Conservation (phyloP, 768 basidiomycete genomes). For the Pleurotus cornucopiae region DNA sequence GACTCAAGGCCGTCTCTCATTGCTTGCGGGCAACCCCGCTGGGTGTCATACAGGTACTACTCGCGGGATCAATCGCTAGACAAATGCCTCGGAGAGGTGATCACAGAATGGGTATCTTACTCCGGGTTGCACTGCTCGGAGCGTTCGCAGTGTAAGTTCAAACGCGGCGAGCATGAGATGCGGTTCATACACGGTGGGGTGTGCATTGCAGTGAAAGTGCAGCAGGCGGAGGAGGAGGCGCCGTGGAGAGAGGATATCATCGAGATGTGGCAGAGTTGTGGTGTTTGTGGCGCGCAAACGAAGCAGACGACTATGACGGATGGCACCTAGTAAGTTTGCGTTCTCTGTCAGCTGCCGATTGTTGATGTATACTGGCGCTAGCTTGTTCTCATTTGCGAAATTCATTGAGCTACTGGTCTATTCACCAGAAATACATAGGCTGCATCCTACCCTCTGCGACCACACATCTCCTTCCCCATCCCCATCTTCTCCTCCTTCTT, state of each 20-base stretch:
- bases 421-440: constrained; percentile 29
- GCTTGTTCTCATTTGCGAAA: constrained; percentile 54
- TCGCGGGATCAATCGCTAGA: constrained; percentile 27
- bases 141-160: constrained; percentile 26
- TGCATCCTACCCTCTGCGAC: constrained; percentile 40
- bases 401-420: constrained; percentile 52
- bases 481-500: constrained; percentile 28
- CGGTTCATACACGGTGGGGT: constrained; percentile 37
- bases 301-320: constrained; percentile 33
- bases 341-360: background rate
- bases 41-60: constrained; percentile 51
- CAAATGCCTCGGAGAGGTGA: constrained; percentile 37
- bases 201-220: constrained; percentile 23
- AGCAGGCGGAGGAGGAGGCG: constrained; percentile 10
- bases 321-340: constrained; percentile 45
- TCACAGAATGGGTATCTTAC: constrained; percentile 26
- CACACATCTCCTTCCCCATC: constrained; percentile 35
- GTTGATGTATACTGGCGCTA: constrained; percentile 13
- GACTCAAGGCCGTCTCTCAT: background rate
- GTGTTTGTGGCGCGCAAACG: constrained; percentile 37
- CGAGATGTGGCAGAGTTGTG: constrained; percentile 47
- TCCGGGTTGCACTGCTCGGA: constrained; percentile 31
- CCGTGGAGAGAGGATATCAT: constrained; percentile 21
- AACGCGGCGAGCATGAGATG: constrained; percentile 38
- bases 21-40: constrained; percentile 41